Evolutionary conservation across 2,329 filamentous ascomycete species (phyloP).

Genomic region (Verticillium nubilum): DNA sequence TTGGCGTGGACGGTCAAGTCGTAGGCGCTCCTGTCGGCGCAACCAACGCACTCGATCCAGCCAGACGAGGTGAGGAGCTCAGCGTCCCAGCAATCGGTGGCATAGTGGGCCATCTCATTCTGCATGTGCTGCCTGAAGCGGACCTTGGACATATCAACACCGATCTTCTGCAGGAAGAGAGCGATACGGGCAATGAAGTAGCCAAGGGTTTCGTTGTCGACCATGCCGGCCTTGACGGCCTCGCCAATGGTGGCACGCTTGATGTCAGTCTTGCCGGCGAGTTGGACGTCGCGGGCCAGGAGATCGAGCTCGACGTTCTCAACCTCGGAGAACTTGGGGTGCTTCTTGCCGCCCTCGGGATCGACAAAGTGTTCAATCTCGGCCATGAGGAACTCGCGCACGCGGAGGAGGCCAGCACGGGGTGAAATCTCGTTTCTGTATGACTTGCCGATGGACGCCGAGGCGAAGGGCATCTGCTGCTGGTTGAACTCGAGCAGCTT

Average conservation of each 20-base stretch:
- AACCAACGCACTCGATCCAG: constrained; percentile 98
- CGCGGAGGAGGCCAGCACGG: constrained; percentile 81
- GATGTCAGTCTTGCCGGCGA: constrained; percentile 75
- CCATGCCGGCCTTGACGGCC: constrained; percentile 74
- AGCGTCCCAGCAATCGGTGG: constrained; percentile 95
- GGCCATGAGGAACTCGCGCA: constrained; percentile 97
- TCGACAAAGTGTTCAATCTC: constrained; percentile 99
- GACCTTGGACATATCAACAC: constrained; percentile 80
- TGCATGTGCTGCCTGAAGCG: constrained; percentile 96
- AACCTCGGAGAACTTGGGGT: constrained; percentile 80
- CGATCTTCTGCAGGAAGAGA: constrained; percentile 82
- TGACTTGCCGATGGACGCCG: constrained; percentile 93
- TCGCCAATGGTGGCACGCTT: constrained; percentile 74
- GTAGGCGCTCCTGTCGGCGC: constrained; percentile 91
- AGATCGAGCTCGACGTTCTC: constrained; percentile 78
- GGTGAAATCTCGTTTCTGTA: constrained; percentile 98
- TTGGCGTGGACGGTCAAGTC: constrained; percentile 90
- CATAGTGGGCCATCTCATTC: constrained; percentile 79
- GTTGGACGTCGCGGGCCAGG: constrained; percentile 78
- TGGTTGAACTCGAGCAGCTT: constrained; percentile 97
- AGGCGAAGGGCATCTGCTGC: constrained; percentile 92
- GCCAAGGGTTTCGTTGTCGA: constrained; percentile 96
- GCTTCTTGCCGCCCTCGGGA: constrained; percentile 90
- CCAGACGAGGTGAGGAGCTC: constrained; percentile 88
- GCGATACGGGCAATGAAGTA: constrained; percentile 96